These are phyloP conservation scores for Suillus subaureus DNA, from an alignment of 768 basidiomycete genomes.

Conservation along the genomic window DNA sequence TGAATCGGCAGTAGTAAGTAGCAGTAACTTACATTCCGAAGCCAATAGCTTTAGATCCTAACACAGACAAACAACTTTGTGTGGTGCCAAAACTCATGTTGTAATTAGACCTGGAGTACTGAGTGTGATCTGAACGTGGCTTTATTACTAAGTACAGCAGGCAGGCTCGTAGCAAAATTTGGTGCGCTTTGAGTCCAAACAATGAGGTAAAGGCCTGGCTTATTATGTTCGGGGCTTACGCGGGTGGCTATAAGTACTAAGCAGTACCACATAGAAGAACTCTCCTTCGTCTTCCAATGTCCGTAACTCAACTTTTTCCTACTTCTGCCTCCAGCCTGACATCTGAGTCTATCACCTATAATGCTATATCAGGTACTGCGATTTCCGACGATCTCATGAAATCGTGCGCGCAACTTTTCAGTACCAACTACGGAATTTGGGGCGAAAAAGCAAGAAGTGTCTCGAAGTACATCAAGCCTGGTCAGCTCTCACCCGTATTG, in stretches of 20 bases:
- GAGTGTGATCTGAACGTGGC: too few species aligned
- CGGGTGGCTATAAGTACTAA: too few species aligned
- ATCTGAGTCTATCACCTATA: too few species aligned
- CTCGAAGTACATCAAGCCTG: neutral
- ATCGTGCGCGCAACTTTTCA: neutral
- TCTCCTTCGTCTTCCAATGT: neutral
- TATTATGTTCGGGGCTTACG: too few species aligned
- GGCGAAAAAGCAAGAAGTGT: neutral
- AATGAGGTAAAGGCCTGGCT: too few species aligned
- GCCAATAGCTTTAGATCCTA: neutral
- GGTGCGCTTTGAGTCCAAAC: too few species aligned
- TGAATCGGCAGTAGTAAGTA: neutral
- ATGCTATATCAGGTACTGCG: neutral
- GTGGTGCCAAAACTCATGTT: too few species aligned
- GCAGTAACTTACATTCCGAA: too few species aligned
- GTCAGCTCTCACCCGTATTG: neutral
- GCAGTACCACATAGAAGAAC: too few species aligned
- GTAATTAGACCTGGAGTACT: too few species aligned
- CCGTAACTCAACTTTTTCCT: neutral
- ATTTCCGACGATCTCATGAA: neutral
- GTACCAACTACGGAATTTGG: neutral
- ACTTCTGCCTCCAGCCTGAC: neutral
- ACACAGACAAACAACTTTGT: neutral
- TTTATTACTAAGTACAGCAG: too few species aligned
- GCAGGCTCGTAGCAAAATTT: too few species aligned